Evolutionary conservation across 352 stramenopile genomes (phyloP).

Genomic region (Phytophthora agathidicida): DNA sequence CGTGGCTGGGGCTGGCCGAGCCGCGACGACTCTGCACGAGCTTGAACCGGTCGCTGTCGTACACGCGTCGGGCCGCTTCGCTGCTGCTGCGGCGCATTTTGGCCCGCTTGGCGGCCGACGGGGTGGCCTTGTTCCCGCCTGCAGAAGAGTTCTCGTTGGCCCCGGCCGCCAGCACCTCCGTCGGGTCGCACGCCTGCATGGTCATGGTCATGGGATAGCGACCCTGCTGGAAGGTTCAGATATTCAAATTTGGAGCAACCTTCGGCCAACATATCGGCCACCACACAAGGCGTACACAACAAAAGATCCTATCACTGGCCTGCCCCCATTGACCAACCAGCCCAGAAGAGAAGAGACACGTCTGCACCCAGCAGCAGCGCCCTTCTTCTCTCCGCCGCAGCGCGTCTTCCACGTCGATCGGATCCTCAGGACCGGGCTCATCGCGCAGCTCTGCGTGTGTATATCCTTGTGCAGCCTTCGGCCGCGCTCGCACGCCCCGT

Average conservation of each 20-base stretch:
- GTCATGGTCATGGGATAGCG: constrained; percentile 24
- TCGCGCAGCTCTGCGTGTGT: constrained; percentile 7
- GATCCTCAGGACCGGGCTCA: background rate
- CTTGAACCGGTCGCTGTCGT: constrained; percentile 43
- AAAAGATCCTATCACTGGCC: too few species aligned
- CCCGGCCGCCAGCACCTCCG: constrained; percentile 16
- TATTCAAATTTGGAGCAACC: constrained; percentile 60
- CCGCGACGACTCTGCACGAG: constrained; percentile 42
- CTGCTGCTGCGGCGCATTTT: constrained; percentile 26
- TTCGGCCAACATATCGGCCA: too few species aligned
- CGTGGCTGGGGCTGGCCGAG: constrained; percentile 7
- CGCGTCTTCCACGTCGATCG: constrained; percentile 3
- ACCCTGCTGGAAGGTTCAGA: constrained; percentile 31
- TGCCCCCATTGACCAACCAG: constrained; percentile 35
- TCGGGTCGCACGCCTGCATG: constrained; percentile 35
- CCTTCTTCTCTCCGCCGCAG: constrained; percentile 4
- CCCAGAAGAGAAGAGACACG: constrained; percentile 15
- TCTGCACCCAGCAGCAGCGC: background rate
- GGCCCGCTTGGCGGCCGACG: background rate
- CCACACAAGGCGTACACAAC: too few species aligned
- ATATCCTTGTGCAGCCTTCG: background rate
- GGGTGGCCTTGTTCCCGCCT: background rate
- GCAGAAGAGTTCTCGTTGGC: constrained; percentile 36
- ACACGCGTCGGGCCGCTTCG: constrained; percentile 26
- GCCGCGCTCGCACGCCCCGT: too few species aligned